Evolutionary conservation across 2,329 filamentous ascomycete genomes (phyloP).

Genomic region (Ophiobolus disseminans): DNA sequence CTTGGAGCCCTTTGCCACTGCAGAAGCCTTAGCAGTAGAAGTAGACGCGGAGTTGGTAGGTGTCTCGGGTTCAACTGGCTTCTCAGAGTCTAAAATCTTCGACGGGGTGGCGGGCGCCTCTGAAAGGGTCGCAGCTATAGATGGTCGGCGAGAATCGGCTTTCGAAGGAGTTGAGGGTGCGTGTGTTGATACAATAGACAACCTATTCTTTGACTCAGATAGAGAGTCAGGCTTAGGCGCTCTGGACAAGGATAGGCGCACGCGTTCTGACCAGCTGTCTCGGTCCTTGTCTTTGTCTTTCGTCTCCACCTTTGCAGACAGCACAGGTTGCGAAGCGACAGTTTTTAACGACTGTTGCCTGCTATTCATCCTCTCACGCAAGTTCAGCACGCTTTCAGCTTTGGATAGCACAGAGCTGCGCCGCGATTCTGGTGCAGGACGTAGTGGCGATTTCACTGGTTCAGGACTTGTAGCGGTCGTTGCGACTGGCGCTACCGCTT

Average conservation of each 20-base stretch:
- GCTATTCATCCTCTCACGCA: constrained; percentile 31
- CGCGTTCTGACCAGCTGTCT: constrained; percentile 27
- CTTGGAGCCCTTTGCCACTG: constrained; percentile 35
- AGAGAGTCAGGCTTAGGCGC: constrained; percentile 33
- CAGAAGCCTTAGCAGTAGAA: constrained; percentile 1
- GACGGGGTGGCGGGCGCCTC: constrained; percentile 5
- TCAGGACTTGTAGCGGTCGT: neutral
- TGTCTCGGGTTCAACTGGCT: neutral
- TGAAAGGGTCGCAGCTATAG: constrained; percentile 1
- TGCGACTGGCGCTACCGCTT: constrained; percentile 8
- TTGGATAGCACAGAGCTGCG: constrained; percentile 26
- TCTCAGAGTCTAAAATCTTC: constrained; percentile 1
- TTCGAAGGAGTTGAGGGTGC: constrained; percentile 13
- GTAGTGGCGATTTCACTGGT: neutral
- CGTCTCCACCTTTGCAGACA: constrained; percentile 21
- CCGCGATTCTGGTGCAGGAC: constrained; percentile 7
- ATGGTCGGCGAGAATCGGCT: constrained; percentile 12
- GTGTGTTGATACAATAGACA: constrained; percentile 11
- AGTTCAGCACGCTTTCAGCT: constrained; percentile 37
- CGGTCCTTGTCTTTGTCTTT: constrained; percentile 30
- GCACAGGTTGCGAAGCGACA: constrained; percentile 33
- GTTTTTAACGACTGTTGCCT: constrained; percentile 37
- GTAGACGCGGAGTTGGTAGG: neutral
- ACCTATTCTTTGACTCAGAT: constrained; percentile 28
- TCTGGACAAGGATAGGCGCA: constrained; percentile 34